Base-by-base conservation (phyloP, 1,284 basidiomycete species). In the Albatrellus sp. region DNA sequence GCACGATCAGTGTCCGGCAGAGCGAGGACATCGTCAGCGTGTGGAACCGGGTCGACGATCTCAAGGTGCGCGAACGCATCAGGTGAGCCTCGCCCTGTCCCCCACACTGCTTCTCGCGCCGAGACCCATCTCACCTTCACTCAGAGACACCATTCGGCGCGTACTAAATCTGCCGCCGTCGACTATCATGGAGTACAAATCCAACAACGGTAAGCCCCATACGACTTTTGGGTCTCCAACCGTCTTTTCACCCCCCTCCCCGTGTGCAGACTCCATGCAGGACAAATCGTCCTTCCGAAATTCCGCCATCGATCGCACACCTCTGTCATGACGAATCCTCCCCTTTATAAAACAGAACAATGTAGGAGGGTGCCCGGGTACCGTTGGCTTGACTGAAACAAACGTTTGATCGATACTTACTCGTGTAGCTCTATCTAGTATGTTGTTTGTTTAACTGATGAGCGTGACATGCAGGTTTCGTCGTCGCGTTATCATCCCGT, bases 121-220 rank as follows among this genome's bases (percentile, higher is more conserved):
- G 14, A 35, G 16, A 19, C 16, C n/a, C 37, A 19, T 38, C 11
- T 12, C 37, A 3, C n/a, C 10, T 38, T 20, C 37, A 33, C 36
- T 37, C 51, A 88, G 85, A 60, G 82, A 87, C 53, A 78, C 75
- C 0, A 72, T 89, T 49, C 71, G 77, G 42, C 64, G 62, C 56
- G 77, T 80, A 12, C 65, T 89, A 37, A 75, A 79, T 59, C 66
- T 89, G 16, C 75, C 83, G n/a, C 53, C 72, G 2, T 68, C 72
- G 14, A 86, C 81, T 0, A 70, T 80, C 49, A 80, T 89, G 80
- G 85, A 89, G 58, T 89, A 88, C 58, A 89, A 89, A 62, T 80
- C 82, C 8, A 88, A 89, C 61, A 88, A 84, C 52, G 85, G 85
- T 82, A 50, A 43, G 70, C 52, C 42, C 6, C 1, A 24, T 31